Conservation (phyloP, 805 yeast species). For the Danielia oregonensis region DNA sequence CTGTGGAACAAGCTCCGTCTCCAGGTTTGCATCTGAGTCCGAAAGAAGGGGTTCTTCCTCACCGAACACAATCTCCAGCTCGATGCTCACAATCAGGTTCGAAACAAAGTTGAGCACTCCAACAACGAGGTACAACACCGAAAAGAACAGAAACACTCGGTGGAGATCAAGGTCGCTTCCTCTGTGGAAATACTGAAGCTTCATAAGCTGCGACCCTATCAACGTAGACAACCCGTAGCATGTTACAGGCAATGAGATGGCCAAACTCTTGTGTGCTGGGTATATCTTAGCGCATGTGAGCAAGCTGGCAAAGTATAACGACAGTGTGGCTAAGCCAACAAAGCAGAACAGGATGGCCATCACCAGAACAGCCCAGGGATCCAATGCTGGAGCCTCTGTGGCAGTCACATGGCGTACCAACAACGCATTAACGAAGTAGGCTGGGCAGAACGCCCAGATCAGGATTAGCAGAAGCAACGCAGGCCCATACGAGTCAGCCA, state of each 20-base stretch:
- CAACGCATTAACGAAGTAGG: slow-evolving; percentile 47
- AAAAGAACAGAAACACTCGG: slow-evolving; percentile 51
- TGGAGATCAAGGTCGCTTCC: slow-evolving; percentile 40
- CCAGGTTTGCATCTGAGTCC: slow-evolving; percentile 10
- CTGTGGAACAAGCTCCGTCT: slow-evolving; percentile 17
- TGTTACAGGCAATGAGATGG: slow-evolving; percentile 85
- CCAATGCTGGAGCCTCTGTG: slow-evolving; percentile 1
- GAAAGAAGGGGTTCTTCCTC: slow-evolving; percentile 16
- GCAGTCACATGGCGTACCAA: slow-evolving; percentile 14
- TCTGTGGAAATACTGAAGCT: slow-evolving; percentile 33
- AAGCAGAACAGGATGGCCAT: slow-evolving; percentile 49
- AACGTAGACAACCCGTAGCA: slow-evolving; percentile 82
- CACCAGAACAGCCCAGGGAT: slow-evolving; percentile 37
- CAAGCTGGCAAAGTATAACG: slow-evolving; percentile 66
- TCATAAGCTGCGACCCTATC: slow-evolving; percentile 62
- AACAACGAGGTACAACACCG: slow-evolving; percentile 49
- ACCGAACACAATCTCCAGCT: slow-evolving; percentile 43
- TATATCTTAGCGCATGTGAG: slow-evolving; percentile 84
- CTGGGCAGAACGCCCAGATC: slow-evolving; percentile 59
- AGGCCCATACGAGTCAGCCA: slow-evolving; percentile 86
- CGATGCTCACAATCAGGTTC: slow-evolving; percentile 60
- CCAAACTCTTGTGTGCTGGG: slow-evolving; percentile 70
- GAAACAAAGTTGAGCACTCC: slow-evolving; percentile 62
- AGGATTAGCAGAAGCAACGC: slow-evolving; percentile 63
- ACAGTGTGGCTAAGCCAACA: slow-evolving; percentile 70